Conservation (phyloP, 2,329 filamentous ascomycete species). For the Venturia asperata region DNA sequence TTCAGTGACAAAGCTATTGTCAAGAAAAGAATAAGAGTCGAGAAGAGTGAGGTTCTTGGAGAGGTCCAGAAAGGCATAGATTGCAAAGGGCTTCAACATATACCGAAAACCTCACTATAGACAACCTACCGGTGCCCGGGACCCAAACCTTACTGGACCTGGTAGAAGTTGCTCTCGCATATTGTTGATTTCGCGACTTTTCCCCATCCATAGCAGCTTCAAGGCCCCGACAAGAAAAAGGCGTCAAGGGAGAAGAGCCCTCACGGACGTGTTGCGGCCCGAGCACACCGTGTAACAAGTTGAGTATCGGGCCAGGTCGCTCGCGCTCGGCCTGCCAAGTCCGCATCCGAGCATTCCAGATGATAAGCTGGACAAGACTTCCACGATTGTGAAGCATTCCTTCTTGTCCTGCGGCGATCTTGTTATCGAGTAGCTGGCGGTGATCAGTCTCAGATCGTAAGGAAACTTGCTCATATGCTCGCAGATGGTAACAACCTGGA, state of each 20-base stretch:
- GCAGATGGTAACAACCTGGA: background rate
- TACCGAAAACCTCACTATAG: background rate
- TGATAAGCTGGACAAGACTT: background rate
- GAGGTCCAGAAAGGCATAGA: background rate
- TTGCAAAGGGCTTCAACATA: background rate
- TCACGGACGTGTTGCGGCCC: background rate
- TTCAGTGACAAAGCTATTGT: background rate
- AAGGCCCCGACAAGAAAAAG: background rate
- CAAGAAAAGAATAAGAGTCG: background rate
- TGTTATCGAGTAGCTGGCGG: background rate
- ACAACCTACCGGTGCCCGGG: background rate
- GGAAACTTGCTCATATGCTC: background rate
- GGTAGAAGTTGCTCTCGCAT: background rate
- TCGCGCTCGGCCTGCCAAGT: background rate
- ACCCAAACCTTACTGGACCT: background rate
- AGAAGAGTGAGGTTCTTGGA: background rate
- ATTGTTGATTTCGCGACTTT: background rate
- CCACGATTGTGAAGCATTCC: background rate
- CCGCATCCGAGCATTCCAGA: background rate
- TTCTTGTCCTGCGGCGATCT: background rate
- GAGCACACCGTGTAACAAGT: constrained; percentile 1
- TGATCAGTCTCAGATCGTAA: background rate
- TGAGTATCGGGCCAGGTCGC: background rate
- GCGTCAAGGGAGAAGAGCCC: background rate
- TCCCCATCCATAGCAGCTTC: background rate